Percentiles rank a stretch among this genome's conserved stretches.
phyloP scores from a whole-genome alignment of 2,329 filamentous ascomycete genomes.

The Pseudogymnoascus sp. region DNA sequence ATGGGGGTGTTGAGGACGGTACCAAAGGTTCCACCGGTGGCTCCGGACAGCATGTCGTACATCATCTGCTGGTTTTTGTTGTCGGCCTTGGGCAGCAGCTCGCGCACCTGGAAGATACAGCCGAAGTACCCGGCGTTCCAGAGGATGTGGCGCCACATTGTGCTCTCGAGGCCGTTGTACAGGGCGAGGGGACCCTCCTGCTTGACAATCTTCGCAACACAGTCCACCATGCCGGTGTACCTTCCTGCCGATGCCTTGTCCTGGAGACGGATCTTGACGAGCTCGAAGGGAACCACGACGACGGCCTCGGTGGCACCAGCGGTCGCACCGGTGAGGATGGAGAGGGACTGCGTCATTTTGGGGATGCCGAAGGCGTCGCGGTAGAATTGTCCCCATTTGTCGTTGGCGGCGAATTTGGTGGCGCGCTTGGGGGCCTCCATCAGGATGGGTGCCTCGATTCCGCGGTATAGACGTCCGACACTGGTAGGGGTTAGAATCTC shows the following conservation, averaged over 20 bases:
- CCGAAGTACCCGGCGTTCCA: constrained; percentile 98
- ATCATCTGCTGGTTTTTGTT: constrained; percentile 74
- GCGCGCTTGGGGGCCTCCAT: constrained; percentile 97
- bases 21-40: constrained; percentile 80
- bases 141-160: constrained; percentile 87
- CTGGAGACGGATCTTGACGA: constrained; percentile 96
- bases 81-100: constrained; percentile 71
- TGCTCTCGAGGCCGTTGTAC: constrained; percentile 96
- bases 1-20: constrained; percentile 92
- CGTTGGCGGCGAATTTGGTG: constrained; percentile 98
- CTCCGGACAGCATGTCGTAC: constrained; percentile 83
- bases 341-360: constrained; percentile 88
- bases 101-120: constrained; percentile 94
- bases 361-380: constrained; percentile 73
- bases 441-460: constrained; percentile 89
- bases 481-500: constrained; percentile 36
- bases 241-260: constrained; percentile 88
- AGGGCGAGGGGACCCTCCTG: constrained; percentile 79
- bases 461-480: constrained; percentile 85
- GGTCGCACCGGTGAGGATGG: constrained; percentile 86
- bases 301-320: constrained; percentile 94
- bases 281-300: constrained; percentile 95
- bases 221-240: constrained; percentile 76
- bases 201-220: constrained; percentile 72
- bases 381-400: constrained; percentile 95